Base-by-base conservation (phyloP, 768 basidiomycete species). In the Termitomyces sp. region DNA sequence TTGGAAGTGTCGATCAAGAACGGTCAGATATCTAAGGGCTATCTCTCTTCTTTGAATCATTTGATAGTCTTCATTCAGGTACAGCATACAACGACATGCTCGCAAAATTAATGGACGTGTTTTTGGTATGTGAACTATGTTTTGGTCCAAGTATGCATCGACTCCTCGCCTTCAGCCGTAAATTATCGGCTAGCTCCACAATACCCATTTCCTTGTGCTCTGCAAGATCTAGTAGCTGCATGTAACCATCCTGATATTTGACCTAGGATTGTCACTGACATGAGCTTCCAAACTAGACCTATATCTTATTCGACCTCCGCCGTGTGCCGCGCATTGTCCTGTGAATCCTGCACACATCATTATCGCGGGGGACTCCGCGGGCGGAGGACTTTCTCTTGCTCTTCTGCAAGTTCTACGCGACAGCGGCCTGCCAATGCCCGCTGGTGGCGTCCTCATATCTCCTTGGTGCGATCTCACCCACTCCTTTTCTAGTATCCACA, bases 391-490 rank as follows among this genome's bases (percentile, higher is more conserved):
- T 12, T 83, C 86, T 1, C 75, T 98, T 54, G 89, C 94, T 4
- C 78, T 97, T 34, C 81, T 99, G 4, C 92, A 95, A 73, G 81
- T 91, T 10, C 83, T 99, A 51, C 89, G 97, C 15, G 97, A 99
- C 72, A 75, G 83, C 0, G 87, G 85, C 2, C 77, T 96, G 29
- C 94, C 94, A 5, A 65, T 83, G 49, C 96, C 96, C 4, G 92
- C 94, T 2, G 97, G 94, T 7, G 94, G 87, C 1, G 80, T 96
- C 17, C 76, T 98, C 45, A 89, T 98, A 64, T 95, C 92, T 32
- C 97, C 97, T 0, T 98, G 96, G 92, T 91, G 81, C 70, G 83
- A 84, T 73, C 75, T 98, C n/a, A 96, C 93, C 0, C 97, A 98
- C 72, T 95, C 92, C 0, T 98, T 98, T 73, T 92, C 94, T 0